A percentile compares a stretch with the other conserved stretches of the same genome.
phyloP scores from a whole-genome alignment of 805 yeast genomes.

The Saccharomycopsis schoenii region DNA sequence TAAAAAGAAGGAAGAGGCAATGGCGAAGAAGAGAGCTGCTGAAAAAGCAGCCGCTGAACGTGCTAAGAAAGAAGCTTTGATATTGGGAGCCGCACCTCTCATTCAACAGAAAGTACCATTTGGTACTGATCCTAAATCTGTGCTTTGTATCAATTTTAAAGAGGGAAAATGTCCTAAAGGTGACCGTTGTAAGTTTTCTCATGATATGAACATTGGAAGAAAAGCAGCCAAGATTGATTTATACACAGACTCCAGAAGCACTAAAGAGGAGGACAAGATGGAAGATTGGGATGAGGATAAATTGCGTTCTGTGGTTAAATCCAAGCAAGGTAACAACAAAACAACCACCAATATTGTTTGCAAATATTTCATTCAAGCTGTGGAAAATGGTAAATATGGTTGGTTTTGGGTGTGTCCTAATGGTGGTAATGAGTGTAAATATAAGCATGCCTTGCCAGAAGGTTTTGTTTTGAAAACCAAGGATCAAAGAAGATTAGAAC shows the following conservation, averaged over 20 bases:
- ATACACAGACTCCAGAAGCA: conserved; percentile 76
- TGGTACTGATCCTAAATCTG: conserved; percentile 95
- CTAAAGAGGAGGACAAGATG: conserved; percentile 77
- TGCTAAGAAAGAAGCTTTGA: conserved; percentile 73
- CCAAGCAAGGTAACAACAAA: conserved; percentile 90
- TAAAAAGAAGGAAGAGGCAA: conserved; percentile 38
- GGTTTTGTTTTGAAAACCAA: conserved; percentile 96
- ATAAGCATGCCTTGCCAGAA: conserved; percentile 90
- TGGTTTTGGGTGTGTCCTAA: conserved; percentile 99
- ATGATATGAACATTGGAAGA: conserved; percentile 77
- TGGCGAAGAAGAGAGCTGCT: conserved; percentile 64
- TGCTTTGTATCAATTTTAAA: conserved; percentile 83
- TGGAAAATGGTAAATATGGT: conserved; percentile 94
- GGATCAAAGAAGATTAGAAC: conserved; percentile 87
- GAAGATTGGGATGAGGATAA: conserved; percentile 96
- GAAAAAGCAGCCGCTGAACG: conserved; percentile 87
- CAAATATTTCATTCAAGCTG: conserved; percentile 90
- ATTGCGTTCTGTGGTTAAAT: conserved; percentile 70
- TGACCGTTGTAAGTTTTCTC: conserved; percentile 80
- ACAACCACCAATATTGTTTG: conserved; percentile 94
- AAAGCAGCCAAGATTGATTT: conserved; percentile 85
- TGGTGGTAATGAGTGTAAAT: conserved; percentile 87
- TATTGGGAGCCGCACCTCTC: conserved; percentile 43
- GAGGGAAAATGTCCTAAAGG: conserved; percentile 80
- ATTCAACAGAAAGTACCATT: conserved; percentile 84